Evolutionary conservation across 805 yeast genomes (phyloP).

Genomic region (Candida montana): DNA sequence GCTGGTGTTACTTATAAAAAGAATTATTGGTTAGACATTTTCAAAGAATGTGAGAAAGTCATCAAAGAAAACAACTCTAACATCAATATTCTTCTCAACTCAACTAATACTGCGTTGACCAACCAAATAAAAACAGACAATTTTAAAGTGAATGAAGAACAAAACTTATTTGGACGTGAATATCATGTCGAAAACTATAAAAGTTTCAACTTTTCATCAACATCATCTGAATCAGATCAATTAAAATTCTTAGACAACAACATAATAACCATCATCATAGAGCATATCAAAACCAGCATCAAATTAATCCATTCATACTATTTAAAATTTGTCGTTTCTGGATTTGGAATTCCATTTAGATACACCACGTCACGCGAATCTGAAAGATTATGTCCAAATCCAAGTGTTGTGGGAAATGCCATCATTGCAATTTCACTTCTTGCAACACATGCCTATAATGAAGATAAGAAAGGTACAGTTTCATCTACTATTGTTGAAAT

Average conservation of each 20-base stretch:
- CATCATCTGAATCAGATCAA: slow-evolving; percentile 4
- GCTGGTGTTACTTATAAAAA: slow-evolving; percentile 41
- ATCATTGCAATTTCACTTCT: slow-evolving; percentile 56
- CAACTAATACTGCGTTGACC: background rate
- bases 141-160: slow-evolving; percentile 9
- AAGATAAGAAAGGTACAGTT: slow-evolving; percentile 53
- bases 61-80: slow-evolving; percentile 44
- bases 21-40: slow-evolving; percentile 51
- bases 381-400: slow-evolving; percentile 53
- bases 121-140: background rate
- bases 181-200: slow-evolving; percentile 19
- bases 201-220: slow-evolving; percentile 8
- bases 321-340: slow-evolving; percentile 19
- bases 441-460: slow-evolving; percentile 54
- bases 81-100: slow-evolving; percentile 25
- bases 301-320: slow-evolving; percentile 13
- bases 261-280: slow-evolving; percentile 11
- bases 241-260: slow-evolving; percentile 18
- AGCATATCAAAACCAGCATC: slow-evolving; percentile 7
- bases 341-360: slow-evolving; percentile 27
- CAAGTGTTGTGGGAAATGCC: slow-evolving; percentile 62
- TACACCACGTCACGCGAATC: slow-evolving; percentile 39
- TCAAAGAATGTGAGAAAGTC: slow-evolving; percentile 54
- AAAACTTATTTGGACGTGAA: slow-evolving; percentile 31
- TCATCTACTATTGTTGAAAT: slow-evolving; percentile 53